These are phyloP conservation scores for Suillus plorans DNA, from an alignment of 768 basidiomycete genomes.

Conservation along the genomic window DNA sequence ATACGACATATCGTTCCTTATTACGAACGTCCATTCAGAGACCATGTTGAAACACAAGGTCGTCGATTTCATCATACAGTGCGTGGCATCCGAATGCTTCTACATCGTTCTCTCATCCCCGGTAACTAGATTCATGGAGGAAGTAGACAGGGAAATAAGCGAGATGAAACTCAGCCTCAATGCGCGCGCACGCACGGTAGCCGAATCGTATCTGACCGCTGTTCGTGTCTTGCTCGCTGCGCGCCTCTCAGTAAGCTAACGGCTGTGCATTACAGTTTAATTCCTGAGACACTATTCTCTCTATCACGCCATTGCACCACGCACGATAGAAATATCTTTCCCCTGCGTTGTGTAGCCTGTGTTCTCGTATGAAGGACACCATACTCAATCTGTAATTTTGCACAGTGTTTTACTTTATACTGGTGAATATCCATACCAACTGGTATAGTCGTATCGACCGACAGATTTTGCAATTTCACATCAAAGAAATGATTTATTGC, in stretches of 20 bases:
- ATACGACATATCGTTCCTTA: conserved; percentile 97
- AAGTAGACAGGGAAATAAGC: conserved; percentile 98
- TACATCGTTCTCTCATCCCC: conserved; percentile 3
- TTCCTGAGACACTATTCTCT: conserved; percentile 15
- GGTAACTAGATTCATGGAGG: conserved; percentile 86
- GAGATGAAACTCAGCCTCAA: conserved; percentile 99
- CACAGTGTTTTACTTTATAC: not conserved
- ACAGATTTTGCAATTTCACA: not conserved
- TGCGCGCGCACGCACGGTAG: conserved; percentile 93
- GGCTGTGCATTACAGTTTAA: conserved; percentile 19
- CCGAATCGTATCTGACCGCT: conserved; percentile 93
- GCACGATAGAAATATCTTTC: not conserved
- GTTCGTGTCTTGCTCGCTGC: conserved; percentile 44
- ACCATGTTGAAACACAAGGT: conserved; percentile 99
- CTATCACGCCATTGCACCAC: not conserved
- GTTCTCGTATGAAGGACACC: not conserved
- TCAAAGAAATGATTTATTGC: not conserved
- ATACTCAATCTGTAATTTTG: not conserved
- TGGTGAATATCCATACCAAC: not conserved
- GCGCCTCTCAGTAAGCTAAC: not conserved
- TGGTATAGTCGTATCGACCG: not conserved
- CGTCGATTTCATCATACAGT: conserved; percentile 99
- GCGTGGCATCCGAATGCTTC: conserved; percentile 28
- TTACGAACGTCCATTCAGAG: conserved; percentile 95
- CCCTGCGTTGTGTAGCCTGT: not conserved